These are phyloP conservation scores for Ceratobasidium theobromae DNA, from an alignment of 1,284 basidiomycete genomes.

Conservation along the genomic window DNA sequence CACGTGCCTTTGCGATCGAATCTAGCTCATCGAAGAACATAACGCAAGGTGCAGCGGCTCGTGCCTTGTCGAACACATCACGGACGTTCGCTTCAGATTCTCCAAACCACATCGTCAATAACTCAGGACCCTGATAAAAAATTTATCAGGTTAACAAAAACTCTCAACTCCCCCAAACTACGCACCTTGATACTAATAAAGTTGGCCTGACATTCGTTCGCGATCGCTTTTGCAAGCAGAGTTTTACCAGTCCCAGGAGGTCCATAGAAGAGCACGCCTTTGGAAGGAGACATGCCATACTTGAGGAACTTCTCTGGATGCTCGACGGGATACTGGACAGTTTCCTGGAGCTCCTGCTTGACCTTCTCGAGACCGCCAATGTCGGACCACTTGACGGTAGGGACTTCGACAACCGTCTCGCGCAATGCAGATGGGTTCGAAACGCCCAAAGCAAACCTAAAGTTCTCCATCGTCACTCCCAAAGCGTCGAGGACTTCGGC, in stretches of 20 bases:
- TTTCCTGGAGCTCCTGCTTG: conserved; percentile 99
- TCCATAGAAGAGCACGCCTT: conserved; percentile 97
- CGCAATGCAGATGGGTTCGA: conserved; percentile 97
- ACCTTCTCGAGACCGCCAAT: conserved; percentile 99
- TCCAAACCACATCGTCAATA: conserved; percentile 99
- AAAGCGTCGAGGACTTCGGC: conserved; percentile 95
- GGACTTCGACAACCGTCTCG: conserved; percentile 95
- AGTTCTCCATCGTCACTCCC: conserved; percentile 98
- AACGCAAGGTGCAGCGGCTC: conserved; percentile 97
- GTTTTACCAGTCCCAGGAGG: conserved; percentile 98
- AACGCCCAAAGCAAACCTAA: conserved; percentile 91
- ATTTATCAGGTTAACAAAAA: neutral
- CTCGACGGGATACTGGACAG: conserved; percentile 99
- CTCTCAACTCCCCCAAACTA: neutral
- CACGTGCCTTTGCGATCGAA: conserved; percentile 97
- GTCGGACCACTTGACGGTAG: conserved; percentile 97
- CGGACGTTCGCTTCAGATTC: conserved; percentile 99
- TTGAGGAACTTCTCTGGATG: conserved; percentile 99
- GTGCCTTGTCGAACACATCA: conserved; percentile 99
- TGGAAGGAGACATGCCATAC: conserved; percentile 99
- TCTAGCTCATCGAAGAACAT: conserved; percentile 99
- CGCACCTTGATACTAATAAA: conserved; percentile 90
- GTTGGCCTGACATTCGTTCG: conserved; percentile 99
- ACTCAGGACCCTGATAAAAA: conserved; percentile 78
- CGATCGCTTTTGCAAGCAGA: conserved; percentile 93